Evolutionary conservation across 768 basidiomycete species (phyloP).

Genomic region (Rickenella mellea): DNA sequence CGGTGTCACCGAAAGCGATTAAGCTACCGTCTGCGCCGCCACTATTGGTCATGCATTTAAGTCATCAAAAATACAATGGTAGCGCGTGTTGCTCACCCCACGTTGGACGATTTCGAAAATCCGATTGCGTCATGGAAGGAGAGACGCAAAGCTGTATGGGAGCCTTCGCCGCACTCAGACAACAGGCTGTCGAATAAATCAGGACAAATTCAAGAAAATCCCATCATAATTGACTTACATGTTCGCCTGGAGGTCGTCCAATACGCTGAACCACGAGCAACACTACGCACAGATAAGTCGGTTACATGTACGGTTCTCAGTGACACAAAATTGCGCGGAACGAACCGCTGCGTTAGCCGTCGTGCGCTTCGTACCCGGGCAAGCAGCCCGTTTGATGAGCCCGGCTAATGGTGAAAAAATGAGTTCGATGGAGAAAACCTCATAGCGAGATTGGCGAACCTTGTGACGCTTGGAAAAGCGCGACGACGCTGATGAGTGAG

Average conservation of each 20-base stretch:
- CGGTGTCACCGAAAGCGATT: constrained; percentile 11
- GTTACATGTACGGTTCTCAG: constrained; percentile 19
- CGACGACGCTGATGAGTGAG: too few relatives aligned
- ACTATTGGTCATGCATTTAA: constrained; percentile 7
- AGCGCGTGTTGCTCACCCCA: too few relatives aligned
- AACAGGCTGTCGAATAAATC: too few relatives aligned
- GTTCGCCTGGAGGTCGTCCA: constrained; percentile 18
- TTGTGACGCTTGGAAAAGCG: too few relatives aligned
- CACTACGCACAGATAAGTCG: constrained; percentile 21
- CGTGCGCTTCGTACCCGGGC: neutral
- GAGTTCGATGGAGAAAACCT: too few relatives aligned
- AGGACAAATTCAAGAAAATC: too few relatives aligned
- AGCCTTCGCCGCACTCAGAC: too few relatives aligned
- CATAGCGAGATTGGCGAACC: too few relatives aligned
- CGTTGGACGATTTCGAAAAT: constrained; percentile 27
- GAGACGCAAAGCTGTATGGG: constrained; percentile 17
- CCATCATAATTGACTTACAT: too few relatives aligned
- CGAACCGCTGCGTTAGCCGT: neutral
- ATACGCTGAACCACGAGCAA: constrained; percentile 20
- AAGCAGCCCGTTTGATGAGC: neutral
- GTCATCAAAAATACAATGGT: too few relatives aligned
- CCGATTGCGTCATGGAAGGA: constrained; percentile 38
- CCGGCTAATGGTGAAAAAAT: too few relatives aligned
- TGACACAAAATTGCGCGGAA: constrained; percentile 9
- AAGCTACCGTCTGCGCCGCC: constrained; percentile 15